Base-by-base conservation (phyloP, 1,139 yeast genomes). In the Saccharomycopsis hybrid region DNA sequence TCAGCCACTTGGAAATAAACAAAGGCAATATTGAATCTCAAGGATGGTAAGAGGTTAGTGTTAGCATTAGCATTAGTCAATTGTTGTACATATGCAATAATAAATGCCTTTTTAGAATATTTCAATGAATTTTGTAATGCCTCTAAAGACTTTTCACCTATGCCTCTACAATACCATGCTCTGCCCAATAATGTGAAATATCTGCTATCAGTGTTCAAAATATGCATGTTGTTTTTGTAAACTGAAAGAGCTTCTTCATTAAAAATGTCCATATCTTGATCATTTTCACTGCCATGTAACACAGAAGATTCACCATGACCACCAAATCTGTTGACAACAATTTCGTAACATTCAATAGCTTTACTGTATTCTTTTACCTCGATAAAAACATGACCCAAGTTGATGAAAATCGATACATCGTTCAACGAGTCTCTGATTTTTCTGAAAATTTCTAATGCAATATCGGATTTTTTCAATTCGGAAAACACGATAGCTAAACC, bases 401-500 rank as follows among this genome's bases (percentile, higher is more conserved):
- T 92, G 59, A 92, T 71, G 63, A 82, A 87, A 18, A 90, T 82
- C 2, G 95, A 82, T 48, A 85, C 81, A 62, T 87, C 96, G 61
- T 82, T 81, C 58, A 92, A 73, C 7, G 97, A 84, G 60, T 92
- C 98, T 62, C 97, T 79, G 49, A 90, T 82, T 59, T 90, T 89
- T 65, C 95, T 78, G 62, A 94, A 82, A 49, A 89, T 82, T 58
- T 88, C 95, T 60, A 89, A 73, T 0, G 97, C 96, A 56, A 82
- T 75, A 41, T 78, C 81, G 27, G 80, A 69, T 54, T 87, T 83
- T 60, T 85, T 86, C 61, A 85, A 85, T 60, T 90, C 97, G 27
- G 95, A 95, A 65, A 88, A 85, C 8, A 90, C 80, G 50, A 92
- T 89, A 1, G 97, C 98, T 56, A 94, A 75, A 48, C 99, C 99